Percentiles rank a stretch among this genome's conserved stretches.
Evolutionary conservation across 2,329 filamentous ascomycete species (phyloP).

Genomic region (Ascochyta koolunga): DNA sequence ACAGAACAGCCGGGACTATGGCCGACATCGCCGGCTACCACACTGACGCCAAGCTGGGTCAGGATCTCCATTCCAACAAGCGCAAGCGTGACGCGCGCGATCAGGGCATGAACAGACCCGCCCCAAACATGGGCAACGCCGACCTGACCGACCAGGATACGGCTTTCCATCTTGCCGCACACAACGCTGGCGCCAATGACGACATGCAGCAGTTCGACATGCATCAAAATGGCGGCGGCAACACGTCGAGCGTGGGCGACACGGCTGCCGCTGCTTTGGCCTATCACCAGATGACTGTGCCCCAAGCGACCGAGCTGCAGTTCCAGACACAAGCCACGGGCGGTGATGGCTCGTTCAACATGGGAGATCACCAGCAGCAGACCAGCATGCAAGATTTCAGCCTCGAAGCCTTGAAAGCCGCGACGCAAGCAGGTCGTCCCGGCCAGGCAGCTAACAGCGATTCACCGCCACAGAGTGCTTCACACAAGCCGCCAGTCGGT

Average conservation of each 20-base stretch:
- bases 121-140: constrained; percentile 41
- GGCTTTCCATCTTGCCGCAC: constrained; percentile 48
- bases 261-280: constrained; percentile 65
- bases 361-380: constrained; percentile 52
- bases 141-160: constrained; percentile 47
- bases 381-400: constrained; percentile 47
- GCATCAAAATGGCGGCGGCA: constrained; percentile 60
- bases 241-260: constrained; percentile 58
- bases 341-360: constrained; percentile 52
- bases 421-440: constrained; percentile 54
- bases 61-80: constrained; percentile 47
- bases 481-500: constrained; percentile 82
- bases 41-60: constrained; percentile 45
- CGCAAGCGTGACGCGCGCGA: constrained; percentile 56
- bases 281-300: constrained; percentile 63
- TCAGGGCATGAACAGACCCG: constrained; percentile 47
- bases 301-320: constrained; percentile 61
- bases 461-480: constrained; percentile 40
- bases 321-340: constrained; percentile 55
- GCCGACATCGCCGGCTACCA: constrained; percentile 49
- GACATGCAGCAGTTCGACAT: constrained; percentile 52
- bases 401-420: constrained; percentile 59
- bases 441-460: constrained; percentile 45
- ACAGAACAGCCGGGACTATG: constrained; percentile 26
- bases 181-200: constrained; percentile 51